Evolutionary conservation across 345 rosid species (phyloP).

Genomic region (Hypericum perforatum): DNA sequence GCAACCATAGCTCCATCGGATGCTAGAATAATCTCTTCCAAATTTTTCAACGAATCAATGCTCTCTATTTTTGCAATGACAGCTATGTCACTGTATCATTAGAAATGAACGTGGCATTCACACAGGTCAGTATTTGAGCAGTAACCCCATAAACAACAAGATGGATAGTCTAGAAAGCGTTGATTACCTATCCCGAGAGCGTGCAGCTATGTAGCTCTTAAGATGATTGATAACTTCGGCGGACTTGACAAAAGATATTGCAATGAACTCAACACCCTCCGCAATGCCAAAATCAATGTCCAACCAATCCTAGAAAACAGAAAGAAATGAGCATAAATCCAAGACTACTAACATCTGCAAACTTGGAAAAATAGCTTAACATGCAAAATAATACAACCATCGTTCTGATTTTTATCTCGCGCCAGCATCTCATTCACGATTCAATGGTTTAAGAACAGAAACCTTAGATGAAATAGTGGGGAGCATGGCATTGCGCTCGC

Average conservation of each 20-base stretch:
- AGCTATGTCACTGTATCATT: conserved; percentile 58
- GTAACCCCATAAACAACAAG: too few relatives aligned
- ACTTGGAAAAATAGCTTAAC: neutral
- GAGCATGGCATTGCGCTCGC: conserved; percentile 98
- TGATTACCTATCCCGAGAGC: conserved; percentile 66
- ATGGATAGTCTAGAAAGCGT: too few relatives aligned
- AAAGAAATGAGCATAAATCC: conserved; percentile 12
- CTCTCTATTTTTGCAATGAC: conserved; percentile 97
- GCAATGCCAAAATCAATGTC: conserved; percentile 98
- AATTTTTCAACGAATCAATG: conserved; percentile 73
- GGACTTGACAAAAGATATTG: conserved; percentile 95
- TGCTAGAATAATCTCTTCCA: conserved; percentile 79
- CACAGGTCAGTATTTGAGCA: neutral
- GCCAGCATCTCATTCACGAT: neutral
- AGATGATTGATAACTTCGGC: conserved; percentile 97
- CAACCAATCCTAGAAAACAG: conserved; percentile 77
- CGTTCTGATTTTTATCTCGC: too few relatives aligned
- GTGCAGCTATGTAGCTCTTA: conserved; percentile 92
- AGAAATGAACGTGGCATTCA: conserved; percentile 3
- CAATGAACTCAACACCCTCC: conserved; percentile 94
- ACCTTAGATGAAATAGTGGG: conserved; percentile 97
- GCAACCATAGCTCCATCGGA: conserved; percentile 99
- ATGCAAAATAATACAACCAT: neutral
- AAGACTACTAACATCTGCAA: neutral
- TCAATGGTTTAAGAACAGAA: conserved; percentile 4